phyloP scores from a whole-genome alignment of 805 yeast genomes.

The Yarrowia sp. region DNA sequence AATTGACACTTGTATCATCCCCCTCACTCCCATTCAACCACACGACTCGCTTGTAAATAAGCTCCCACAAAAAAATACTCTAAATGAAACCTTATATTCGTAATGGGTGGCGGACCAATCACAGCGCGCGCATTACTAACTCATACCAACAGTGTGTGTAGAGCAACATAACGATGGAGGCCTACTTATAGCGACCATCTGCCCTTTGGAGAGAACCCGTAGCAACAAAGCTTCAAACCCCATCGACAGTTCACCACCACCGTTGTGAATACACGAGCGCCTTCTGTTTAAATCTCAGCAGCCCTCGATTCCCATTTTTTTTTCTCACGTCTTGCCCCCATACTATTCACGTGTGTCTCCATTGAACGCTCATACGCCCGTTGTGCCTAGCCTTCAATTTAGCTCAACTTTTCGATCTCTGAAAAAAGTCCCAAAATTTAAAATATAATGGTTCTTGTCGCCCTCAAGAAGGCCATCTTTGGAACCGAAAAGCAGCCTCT shows the following conservation, averaged over 20 bases:
- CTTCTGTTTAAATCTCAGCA: no score
- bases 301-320: not conserved
- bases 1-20: no score
- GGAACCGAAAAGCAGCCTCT: slow-evolving; percentile 47
- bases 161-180: not conserved
- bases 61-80: slow-evolving; percentile 3
- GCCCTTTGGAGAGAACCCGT: not conserved
- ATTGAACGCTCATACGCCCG: slow-evolving; percentile 36
- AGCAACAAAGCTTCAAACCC: not conserved
- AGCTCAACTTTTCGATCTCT: not conserved
- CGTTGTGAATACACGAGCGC: no score
- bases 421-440: slow-evolving; percentile 1
- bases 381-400: slow-evolving; percentile 7
- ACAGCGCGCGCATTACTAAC: slow-evolving; percentile 22
- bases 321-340: not conserved
- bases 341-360: slow-evolving; percentile 16
- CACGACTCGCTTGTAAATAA: slow-evolving; percentile 1
- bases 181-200: slow-evolving; percentile 16
- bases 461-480: slow-evolving; percentile 47
- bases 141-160: slow-evolving; percentile 1
- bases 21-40: not conserved
- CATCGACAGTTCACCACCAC: no score
- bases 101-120: slow-evolving; percentile 2
- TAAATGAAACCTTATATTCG: slow-evolving; percentile 9
- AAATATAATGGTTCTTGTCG: slow-evolving; percentile 47